A percentile compares a stretch with the other conserved stretches of the same genome.
Conservation (phyloP, 257 asterid genomes). For the Agastache rugosa region DNA sequence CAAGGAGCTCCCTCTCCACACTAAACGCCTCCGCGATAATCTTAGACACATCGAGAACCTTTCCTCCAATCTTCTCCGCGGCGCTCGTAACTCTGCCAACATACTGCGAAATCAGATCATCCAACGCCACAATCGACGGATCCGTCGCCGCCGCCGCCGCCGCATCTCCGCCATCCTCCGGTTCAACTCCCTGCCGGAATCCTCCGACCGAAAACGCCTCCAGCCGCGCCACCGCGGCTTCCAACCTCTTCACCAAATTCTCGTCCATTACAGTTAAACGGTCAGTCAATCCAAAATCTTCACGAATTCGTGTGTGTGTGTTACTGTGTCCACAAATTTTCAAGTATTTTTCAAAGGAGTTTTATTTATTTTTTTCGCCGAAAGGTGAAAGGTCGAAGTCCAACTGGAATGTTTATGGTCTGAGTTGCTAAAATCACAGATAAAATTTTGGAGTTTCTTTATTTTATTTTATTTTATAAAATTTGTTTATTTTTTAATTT, state of each 20-base stretch:
- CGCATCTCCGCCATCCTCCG: constrained; percentile 54
- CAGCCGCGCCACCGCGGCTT: constrained; percentile 87
- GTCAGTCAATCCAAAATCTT: constrained; percentile 29
- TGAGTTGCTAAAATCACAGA: constrained; percentile 35
- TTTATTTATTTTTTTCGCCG: constrained; percentile 31
- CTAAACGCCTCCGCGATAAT: constrained; percentile 66
- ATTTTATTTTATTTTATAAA: neutral
- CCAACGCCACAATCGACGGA: constrained; percentile 85
- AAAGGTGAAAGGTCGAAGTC: constrained; percentile 42
- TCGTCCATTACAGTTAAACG: constrained; percentile 58
- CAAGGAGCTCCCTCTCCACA: constrained; percentile 80
- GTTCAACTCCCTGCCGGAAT: constrained; percentile 40
- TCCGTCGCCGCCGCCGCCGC: constrained; percentile 49
- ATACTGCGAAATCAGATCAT: constrained; percentile 68
- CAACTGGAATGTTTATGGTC: constrained; percentile 38
- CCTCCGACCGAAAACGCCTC: constrained; percentile 67
- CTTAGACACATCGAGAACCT: constrained; percentile 74
- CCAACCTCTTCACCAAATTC: constrained; percentile 78
- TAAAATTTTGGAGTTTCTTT: neutral
- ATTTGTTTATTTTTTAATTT: neutral
- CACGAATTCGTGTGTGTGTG: constrained; percentile 12
- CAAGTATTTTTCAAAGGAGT: constrained; percentile 23
- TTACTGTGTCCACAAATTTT: constrained; percentile 16
- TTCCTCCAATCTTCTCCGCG: constrained; percentile 90
- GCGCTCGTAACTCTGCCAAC: constrained; percentile 63